phyloP scores from a whole-genome alignment of 192 early-diverging fungal species.

The Gonapodya prolifera region DNA sequence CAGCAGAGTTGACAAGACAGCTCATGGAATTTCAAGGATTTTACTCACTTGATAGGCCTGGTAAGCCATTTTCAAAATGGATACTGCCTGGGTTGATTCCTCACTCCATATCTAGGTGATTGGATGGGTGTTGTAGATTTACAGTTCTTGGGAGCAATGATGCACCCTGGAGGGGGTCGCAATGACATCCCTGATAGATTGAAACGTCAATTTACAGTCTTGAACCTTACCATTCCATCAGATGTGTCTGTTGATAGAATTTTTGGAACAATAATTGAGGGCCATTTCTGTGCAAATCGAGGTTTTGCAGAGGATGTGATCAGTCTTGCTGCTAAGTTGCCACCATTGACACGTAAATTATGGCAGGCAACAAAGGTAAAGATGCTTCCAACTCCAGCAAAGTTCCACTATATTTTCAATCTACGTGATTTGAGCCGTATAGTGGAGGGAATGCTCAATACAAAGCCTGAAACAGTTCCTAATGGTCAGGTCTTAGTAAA shows the following conservation, averaged over 20 bases:
- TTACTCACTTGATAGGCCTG: conserved; percentile 47
- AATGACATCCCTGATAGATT: conserved; percentile 51
- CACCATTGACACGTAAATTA: conserved; percentile 34
- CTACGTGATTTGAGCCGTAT: conserved; percentile 46
- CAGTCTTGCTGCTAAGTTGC: conserved; percentile 20
- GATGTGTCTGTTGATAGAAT: conserved; percentile 50
- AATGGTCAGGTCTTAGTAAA: conserved; percentile 29
- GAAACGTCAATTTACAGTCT: conserved; percentile 41
- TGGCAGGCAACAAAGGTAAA: conserved; percentile 54
- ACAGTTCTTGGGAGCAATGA: conserved; percentile 47
- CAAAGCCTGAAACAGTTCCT: conserved; percentile 35
- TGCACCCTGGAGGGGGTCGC: conserved; percentile 52
- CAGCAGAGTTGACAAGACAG: conserved; percentile 45
- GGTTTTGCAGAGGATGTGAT: conserved; percentile 40
- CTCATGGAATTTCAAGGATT: conserved; percentile 54
- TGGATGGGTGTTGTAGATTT: conserved; percentile 55
- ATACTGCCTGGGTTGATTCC: not conserved
- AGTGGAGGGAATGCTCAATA: conserved; percentile 44
- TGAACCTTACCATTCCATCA: conserved; percentile 53
- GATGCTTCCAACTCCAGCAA: conserved; percentile 54
- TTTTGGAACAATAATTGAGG: conserved; percentile 50
- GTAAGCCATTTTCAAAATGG: conserved; percentile 7
- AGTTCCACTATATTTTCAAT: conserved; percentile 59
- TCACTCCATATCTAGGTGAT: conserved; percentile 20
- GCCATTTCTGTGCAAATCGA: conserved; percentile 40